Conservation (phyloP, 2,329 filamentous ascomycete species). For the Penicillium sp. region DNA sequence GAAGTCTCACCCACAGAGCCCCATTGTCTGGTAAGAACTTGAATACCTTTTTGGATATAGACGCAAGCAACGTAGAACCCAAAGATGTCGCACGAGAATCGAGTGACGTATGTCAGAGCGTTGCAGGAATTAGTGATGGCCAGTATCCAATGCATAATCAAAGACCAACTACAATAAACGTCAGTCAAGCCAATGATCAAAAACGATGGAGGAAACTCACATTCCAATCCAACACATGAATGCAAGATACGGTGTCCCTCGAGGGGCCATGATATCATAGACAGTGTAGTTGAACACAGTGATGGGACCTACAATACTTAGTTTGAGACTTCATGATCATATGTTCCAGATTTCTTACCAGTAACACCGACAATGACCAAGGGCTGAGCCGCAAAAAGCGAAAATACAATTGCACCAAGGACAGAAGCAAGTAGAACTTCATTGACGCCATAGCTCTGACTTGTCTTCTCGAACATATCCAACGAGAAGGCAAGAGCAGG, state of each 20-base stretch:
- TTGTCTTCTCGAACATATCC: slow-evolving; percentile 89
- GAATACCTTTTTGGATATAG: slow-evolving; percentile 86
- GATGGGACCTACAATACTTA: slow-evolving; percentile 62
- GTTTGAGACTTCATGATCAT: background rate
- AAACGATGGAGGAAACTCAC: slow-evolving; percentile 41
- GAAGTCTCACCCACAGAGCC: slow-evolving; percentile 57
- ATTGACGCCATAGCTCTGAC: slow-evolving; percentile 83
- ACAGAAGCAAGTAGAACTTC: slow-evolving; percentile 86
- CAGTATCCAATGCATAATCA: slow-evolving; percentile 80
- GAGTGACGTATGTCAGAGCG: slow-evolving; percentile 80
- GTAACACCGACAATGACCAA: slow-evolving; percentile 89
- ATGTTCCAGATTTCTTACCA: slow-evolving; percentile 43
- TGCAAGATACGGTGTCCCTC: slow-evolving; percentile 75
- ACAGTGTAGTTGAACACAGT: slow-evolving; percentile 95
- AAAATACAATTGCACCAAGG: slow-evolving; percentile 76
- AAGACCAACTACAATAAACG: slow-evolving; percentile 62
- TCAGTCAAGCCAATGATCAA: slow-evolving; percentile 15
- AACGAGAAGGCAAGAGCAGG: slow-evolving; percentile 85
- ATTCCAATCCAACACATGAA: slow-evolving; percentile 94
- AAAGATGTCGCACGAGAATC: slow-evolving; percentile 91
- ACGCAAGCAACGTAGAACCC: slow-evolving; percentile 92
- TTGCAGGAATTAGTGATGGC: slow-evolving; percentile 86
- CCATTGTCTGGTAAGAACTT: slow-evolving; percentile 77
- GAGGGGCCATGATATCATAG: slow-evolving; percentile 78
- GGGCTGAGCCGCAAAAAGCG: slow-evolving; percentile 75